Evolutionary conservation across 345 rosid genomes (phyloP).

Genomic region (Kandelia obovata): DNA sequence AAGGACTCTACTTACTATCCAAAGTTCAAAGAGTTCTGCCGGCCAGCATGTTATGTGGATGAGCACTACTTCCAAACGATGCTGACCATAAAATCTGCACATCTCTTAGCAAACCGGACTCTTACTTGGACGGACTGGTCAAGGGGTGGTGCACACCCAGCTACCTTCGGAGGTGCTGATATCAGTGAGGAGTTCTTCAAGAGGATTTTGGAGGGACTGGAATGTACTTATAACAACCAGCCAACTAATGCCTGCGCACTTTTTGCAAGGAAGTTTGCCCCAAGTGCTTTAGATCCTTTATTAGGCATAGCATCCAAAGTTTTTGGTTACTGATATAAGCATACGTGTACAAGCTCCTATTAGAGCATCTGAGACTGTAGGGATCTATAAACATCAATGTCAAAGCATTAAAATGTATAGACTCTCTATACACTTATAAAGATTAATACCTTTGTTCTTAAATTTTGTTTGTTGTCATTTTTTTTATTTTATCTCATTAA

Average conservation of each 20-base stretch:
- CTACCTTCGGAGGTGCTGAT: constrained; percentile 60
- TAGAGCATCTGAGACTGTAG: constrained; percentile 2
- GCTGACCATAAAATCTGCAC: constrained; percentile 54
- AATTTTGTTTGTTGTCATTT: no score
- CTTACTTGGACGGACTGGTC: constrained; percentile 94
- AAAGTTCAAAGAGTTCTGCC: constrained; percentile 45
- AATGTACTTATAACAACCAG: constrained; percentile 61
- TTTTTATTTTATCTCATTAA: no score
- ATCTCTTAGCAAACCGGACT: constrained; percentile 66
- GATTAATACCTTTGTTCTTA: no score
- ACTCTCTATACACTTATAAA: no score
- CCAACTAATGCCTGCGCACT: constrained; percentile 50
- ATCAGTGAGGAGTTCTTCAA: constrained; percentile 51
- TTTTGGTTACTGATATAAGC: constrained; percentile 40
- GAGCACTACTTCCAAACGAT: constrained; percentile 95
- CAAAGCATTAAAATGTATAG: constrained; percentile 14
- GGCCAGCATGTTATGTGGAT: constrained; percentile 72
- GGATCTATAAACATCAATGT: neutral
- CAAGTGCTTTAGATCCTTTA: constrained; percentile 66
- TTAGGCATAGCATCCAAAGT: constrained; percentile 43
- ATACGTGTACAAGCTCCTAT: no score
- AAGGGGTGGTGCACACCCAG: constrained; percentile 91
- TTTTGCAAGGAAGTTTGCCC: constrained; percentile 84
- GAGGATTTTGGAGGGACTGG: constrained; percentile 37
- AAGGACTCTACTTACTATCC: constrained; percentile 53